Conservation (phyloP, 2,329 filamentous ascomycete genomes). For the Fusarium multiceps region DNA sequence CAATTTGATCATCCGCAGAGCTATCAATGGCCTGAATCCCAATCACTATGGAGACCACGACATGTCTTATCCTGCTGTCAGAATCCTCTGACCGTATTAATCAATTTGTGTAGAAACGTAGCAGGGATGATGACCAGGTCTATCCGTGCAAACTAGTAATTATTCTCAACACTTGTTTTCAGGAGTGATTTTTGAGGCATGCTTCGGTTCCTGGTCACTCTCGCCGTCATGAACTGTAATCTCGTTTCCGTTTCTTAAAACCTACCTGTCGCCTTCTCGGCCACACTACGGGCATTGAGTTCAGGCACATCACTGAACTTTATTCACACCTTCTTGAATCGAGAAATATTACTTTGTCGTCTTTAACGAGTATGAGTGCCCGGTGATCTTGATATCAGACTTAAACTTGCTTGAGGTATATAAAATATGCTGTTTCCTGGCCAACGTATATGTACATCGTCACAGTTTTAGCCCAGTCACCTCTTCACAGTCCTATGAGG, state of each 20-base stretch:
- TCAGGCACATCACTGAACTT: neutral
- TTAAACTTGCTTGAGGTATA: neutral
- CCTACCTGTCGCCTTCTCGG: neutral
- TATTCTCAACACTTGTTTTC: neutral
- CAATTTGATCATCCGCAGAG: conserved; percentile 21
- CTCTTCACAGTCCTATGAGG: neutral
- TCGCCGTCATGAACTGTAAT: conserved; percentile 6
- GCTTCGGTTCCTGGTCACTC: neutral
- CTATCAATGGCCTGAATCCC: conserved; percentile 28
- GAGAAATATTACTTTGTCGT: neutral
- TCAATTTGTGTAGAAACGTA: neutral
- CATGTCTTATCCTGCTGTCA: conserved; percentile 1
- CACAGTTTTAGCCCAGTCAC: neutral
- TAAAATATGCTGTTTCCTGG: neutral
- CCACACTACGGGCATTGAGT: neutral
- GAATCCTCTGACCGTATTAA: neutral
- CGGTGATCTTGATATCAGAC: neutral
- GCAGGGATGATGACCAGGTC: conserved; percentile 2
- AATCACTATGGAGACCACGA: conserved; percentile 32
- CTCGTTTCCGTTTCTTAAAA: neutral
- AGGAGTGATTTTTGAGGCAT: neutral
- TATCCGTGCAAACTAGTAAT: neutral
- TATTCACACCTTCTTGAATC: neutral
- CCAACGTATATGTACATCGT: neutral
- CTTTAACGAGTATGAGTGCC: neutral